These are phyloP conservation scores for Sugiyamaella neomexicana DNA, from an alignment of 1,139 yeast species.

Conservation along the genomic window DNA sequence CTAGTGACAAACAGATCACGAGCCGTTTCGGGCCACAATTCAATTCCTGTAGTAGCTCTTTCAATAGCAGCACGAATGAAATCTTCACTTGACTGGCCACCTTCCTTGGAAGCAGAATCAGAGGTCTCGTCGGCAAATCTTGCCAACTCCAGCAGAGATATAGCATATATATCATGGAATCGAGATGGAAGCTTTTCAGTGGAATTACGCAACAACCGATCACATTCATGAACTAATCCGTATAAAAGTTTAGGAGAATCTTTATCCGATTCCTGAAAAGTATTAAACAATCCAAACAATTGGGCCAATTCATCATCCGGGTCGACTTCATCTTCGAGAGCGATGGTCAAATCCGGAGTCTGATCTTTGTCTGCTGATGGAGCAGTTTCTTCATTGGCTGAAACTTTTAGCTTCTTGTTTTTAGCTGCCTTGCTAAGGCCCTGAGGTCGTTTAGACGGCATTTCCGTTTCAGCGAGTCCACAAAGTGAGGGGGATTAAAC, in stretches of 20 bases:
- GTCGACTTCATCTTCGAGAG: slow-evolving; percentile 66
- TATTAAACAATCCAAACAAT: slow-evolving; percentile 58
- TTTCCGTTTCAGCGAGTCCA: no score
- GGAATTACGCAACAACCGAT: slow-evolving; percentile 60
- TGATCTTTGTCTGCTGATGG: slow-evolving; percentile 20
- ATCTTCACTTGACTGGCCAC: slow-evolving; percentile 48
- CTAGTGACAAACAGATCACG: slow-evolving; percentile 51
- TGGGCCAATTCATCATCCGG: slow-evolving; percentile 79
- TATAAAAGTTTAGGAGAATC: slow-evolving; percentile 52
- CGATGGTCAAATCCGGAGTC: slow-evolving; percentile 52
- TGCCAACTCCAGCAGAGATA: slow-evolving; percentile 69
- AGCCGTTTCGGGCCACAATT: slow-evolving; percentile 46
- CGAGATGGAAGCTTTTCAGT: slow-evolving; percentile 49
- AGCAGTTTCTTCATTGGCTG: slow-evolving; percentile 24
- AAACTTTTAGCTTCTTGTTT: slow-evolving; percentile 32
- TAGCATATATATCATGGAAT: slow-evolving; percentile 73
- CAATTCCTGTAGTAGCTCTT: slow-evolving; percentile 62
- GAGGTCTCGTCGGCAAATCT: slow-evolving; percentile 35
- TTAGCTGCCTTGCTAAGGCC: slow-evolving; percentile 71
- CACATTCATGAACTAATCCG: slow-evolving; percentile 92
- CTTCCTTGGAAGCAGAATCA: slow-evolving; percentile 26
- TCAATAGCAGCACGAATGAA: slow-evolving; percentile 72
- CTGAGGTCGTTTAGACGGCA: slow-evolving; percentile 60
- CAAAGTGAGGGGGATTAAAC: no score
- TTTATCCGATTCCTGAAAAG: slow-evolving; percentile 52